Conservation (phyloP, 352 stramenopile species). For the Nothophytophthora sp. region DNA sequence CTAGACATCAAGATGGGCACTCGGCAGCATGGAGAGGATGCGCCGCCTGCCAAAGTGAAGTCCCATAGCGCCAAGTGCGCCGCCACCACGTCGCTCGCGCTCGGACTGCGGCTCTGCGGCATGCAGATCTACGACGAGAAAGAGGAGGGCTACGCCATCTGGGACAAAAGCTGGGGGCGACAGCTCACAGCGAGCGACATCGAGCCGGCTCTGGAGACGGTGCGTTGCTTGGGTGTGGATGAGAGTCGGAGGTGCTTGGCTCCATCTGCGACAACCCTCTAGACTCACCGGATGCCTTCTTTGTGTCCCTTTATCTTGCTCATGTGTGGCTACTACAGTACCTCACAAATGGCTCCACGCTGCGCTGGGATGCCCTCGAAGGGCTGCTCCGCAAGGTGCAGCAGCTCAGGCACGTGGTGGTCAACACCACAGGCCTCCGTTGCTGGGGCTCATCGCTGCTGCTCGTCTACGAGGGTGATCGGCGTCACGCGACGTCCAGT, state of each 20-base stretch:
- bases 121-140: constrained; percentile 80
- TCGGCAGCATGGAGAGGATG: constrained; percentile 72
- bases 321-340: constrained; percentile 38
- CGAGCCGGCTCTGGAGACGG: constrained; percentile 59
- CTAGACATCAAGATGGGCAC: constrained; percentile 87
- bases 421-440: constrained; percentile 49
- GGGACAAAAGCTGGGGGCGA: constrained; percentile 81
- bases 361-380: constrained; percentile 51
- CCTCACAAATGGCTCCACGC: constrained; percentile 40
- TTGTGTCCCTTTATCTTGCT: background rate
- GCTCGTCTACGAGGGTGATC: constrained; percentile 76
- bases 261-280: too few relatives aligned
- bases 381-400: constrained; percentile 45
- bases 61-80: constrained; percentile 76
- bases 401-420: constrained; percentile 44
- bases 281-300: too few relatives aligned
- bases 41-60: constrained; percentile 59
- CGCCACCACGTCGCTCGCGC: constrained; percentile 64
- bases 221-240: too few relatives aligned
- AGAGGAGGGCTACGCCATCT: constrained; percentile 64
- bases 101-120: constrained; percentile 74
- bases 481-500: constrained; percentile 11
- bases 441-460: constrained; percentile 80
- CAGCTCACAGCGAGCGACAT: constrained; percentile 58
- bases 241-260: too few relatives aligned